Evolutionary conservation across 139 green algal species (phyloP).

Genomic region (Nannochloris sp.): DNA sequence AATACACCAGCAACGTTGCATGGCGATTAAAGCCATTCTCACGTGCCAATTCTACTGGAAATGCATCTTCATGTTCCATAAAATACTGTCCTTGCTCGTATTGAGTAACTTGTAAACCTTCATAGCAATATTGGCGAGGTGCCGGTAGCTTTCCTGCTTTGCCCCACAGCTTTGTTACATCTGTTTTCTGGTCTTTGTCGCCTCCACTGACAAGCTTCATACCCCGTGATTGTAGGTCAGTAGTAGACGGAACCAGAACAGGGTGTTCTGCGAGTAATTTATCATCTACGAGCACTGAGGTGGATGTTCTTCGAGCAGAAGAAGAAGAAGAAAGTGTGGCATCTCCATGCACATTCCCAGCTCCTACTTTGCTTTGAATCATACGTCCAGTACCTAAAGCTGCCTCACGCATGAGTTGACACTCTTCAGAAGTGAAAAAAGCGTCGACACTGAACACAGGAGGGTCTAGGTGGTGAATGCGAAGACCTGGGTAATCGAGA

Average conservation of each 20-base stretch:
- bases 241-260: not conserved
- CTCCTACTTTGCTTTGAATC: not conserved
- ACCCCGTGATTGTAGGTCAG: conserved; percentile 15
- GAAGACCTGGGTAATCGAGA: conserved; percentile 37
- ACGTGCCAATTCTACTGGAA: conserved; percentile 38
- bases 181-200: not conserved
- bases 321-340: not conserved
- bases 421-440: conserved; percentile 39
- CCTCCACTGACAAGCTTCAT: conserved; percentile 30
- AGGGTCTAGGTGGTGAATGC: conserved; percentile 52
- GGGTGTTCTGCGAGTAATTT: conserved; percentile 6
- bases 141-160: conserved; percentile 31
- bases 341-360: not conserved
- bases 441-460: conserved; percentile 42
- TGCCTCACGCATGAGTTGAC: conserved; percentile 12
- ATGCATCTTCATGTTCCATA: conserved; percentile 63
- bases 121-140: conserved; percentile 50
- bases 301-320: conserved; percentile 26
- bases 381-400: not conserved
- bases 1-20: conserved; percentile 71
- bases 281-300: conserved; percentile 30
- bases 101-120: conserved; percentile 54
- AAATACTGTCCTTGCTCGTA: conserved; percentile 60
- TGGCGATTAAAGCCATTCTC: conserved; percentile 65
- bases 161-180: conserved; percentile 30